A percentile compares a stretch with the other conserved stretches of the same genome.
phyloP scores from a whole-genome alignment of 352 stramenopile species.

The Hyaloperonospora arabidopsidis region DNA sequence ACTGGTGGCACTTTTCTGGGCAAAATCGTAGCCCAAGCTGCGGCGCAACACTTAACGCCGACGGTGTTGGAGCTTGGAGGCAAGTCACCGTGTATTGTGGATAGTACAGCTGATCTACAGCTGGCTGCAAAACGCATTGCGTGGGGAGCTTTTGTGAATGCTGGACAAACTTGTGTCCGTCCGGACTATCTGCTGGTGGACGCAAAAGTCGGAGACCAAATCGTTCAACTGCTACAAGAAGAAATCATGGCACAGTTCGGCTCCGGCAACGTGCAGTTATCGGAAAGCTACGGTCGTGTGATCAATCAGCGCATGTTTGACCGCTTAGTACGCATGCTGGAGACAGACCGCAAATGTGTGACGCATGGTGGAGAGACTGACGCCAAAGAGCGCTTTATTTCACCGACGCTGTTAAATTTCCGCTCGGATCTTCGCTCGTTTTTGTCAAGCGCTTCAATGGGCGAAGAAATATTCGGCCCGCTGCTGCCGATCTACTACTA shows the following conservation, averaged over 20 bases:
- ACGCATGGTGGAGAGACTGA: slow-evolving; percentile 54
- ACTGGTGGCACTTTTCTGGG: slow-evolving; percentile 69
- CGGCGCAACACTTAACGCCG: slow-evolving; percentile 90
- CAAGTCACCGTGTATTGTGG: slow-evolving; percentile 87
- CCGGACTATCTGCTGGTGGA: slow-evolving; percentile 91
- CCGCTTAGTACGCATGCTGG: slow-evolving; percentile 30
- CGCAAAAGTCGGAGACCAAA: slow-evolving; percentile 59
- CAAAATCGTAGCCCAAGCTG: slow-evolving; percentile 87
- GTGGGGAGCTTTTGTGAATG: slow-evolving; percentile 84
- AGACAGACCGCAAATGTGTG: slow-evolving; percentile 44
- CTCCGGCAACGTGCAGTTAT: slow-evolving; percentile 32
- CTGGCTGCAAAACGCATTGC: slow-evolving; percentile 77
- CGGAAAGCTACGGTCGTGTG: slow-evolving; percentile 48
- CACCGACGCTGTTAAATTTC: slow-evolving; percentile 84
- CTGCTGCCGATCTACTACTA: slow-evolving; percentile 90
- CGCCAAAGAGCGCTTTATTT: slow-evolving; percentile 67
- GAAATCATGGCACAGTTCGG: slow-evolving; percentile 46
- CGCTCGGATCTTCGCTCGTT: slow-evolving; percentile 48
- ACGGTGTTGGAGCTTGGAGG: slow-evolving; percentile 93
- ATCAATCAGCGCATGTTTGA: slow-evolving; percentile 66
- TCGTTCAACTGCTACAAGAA: slow-evolving; percentile 35
- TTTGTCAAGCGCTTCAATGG: slow-evolving; percentile 52
- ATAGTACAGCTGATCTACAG: slow-evolving; percentile 42
- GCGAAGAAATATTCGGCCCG: slow-evolving; percentile 94
- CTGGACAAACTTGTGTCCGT: slow-evolving; percentile 91